Base-by-base conservation (phyloP, 148 eudicot genomes). In the Suaeda aralocaspica region DNA sequence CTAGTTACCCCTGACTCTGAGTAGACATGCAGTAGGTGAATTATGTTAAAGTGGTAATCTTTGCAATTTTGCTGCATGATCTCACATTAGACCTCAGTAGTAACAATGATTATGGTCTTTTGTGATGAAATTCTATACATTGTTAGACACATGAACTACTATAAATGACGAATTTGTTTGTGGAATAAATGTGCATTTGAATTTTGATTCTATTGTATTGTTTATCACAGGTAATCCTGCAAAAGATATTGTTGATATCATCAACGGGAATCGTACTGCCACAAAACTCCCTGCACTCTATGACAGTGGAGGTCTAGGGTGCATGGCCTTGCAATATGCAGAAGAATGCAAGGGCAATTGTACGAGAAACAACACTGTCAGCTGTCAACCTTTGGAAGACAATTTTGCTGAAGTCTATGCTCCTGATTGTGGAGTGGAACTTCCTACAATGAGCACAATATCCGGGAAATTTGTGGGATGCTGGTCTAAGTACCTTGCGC, bases 301-400 rank as follows among this genome's bases (percentile, higher is more conserved):
- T 70, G 79, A 80, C 81, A 88, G 76, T 71, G 84, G 88, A 0
- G 96, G 96, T 44, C 89, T 90, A 2, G 96, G 92, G 30, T 90
- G 96, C 85, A 90, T 90, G 65, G 96, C 96, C 56, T 79, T 90
- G 77, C 92, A 86, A 34, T 88, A 81, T 29, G 87, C 83, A 24
- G 76, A 77, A 59, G 77, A 82, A 61, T 90, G 96, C 81, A 66
- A 72, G 63, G 78, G 41, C 25, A 86, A 90, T 71, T 90, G 96
- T 79, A 88, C 81, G 22, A 61, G 69, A 41, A 86, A 78, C 84
- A 86, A 84, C 73, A 78, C 81, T 19, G 30, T 88, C 15, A 82
- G 59, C 42, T 90, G 92, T 69, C 84, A 77, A 18, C 92, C 86
- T 14, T 70, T 72, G 15, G 86, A 78, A 76, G 84, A 76, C 2